Evolutionary conservation across 495 filamentous ascomycete species (phyloP), one percentile per base, ranked within the genome.

Genomic region (Hypoxylon cercidicola): DNA sequence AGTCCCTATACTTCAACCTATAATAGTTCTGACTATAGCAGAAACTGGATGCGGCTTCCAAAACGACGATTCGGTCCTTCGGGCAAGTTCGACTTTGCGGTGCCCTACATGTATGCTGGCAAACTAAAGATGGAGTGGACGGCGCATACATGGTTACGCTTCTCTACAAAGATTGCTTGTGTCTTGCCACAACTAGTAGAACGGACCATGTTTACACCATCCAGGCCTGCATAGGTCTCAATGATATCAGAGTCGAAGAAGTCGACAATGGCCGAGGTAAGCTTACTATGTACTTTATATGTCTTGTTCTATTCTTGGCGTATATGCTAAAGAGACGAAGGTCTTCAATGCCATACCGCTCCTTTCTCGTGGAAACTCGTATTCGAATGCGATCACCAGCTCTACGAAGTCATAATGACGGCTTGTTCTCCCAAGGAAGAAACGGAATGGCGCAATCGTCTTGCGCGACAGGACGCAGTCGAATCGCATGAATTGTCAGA

Each of bases 341-440:
- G 93, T 1, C 75, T 97, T 6, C 90, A 90, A 77, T 97, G 93
- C 71, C 86, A 94, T 69, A 91, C 88, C 16, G 92, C 90, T 18
- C 86, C 88, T 11, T 91, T 91, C 72, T 93, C 93, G 1, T 98
- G 93, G 94, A 99, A 97, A 73, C 72, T 97, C n/a, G 79, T 90
- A 13, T 97, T 98, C 66, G 89, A 93, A 66, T 83, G 85, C 40
- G 82, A 89, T 43, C 83, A 91, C 60, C 87, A 89, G 39, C 83
- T 91, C 16, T 95, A 89, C 72, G 95, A 98, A 76, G 70, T 97
- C 28, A 87, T 97, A 18, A 80, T 97, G 69, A 96, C 91, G 69
- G 94, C 93, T 37, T 97, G 93, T 63, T 94, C 92, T 0, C 83
- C 87, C 3, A 84, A 81, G 49, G 95, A 99, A 69, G 92, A 96